Conservation (phyloP, 345 rosid genomes). For the Clarkia xantiana region DNA sequence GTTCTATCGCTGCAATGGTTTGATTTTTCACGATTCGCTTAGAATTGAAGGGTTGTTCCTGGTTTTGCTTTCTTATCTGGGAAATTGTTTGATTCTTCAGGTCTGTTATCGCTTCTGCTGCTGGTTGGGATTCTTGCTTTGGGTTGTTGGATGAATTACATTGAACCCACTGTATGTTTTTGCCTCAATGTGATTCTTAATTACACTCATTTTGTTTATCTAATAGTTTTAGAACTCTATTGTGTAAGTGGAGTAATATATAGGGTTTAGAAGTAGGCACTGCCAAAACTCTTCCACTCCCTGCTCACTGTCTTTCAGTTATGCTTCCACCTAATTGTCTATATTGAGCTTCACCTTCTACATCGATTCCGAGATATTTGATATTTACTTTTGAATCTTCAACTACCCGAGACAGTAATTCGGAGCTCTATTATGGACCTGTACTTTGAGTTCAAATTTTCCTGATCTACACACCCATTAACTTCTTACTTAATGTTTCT, state of each 20-base stretch:
- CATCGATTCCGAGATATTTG: too few relatives aligned
- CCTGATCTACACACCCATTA: too few relatives aligned
- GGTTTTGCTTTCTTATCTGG: neutral
- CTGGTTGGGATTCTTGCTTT: slow-evolving; percentile 46
- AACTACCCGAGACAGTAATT: too few relatives aligned
- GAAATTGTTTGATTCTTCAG: slow-evolving; percentile 13
- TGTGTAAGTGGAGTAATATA: neutral
- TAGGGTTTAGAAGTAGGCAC: neutral
- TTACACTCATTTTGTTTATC: neutral
- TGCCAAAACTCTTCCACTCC: too few relatives aligned
- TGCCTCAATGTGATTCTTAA: neutral
- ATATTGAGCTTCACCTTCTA: too few relatives aligned
- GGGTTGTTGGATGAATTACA: slow-evolving; percentile 35
- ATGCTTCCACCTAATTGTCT: too few relatives aligned
- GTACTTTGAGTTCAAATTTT: too few relatives aligned
- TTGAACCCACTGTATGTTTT: slow-evolving; percentile 47
- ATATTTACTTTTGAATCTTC: too few relatives aligned
- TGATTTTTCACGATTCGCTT: neutral
- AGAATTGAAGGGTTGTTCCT: slow-evolving; percentile 1
- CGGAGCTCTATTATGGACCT: too few relatives aligned
- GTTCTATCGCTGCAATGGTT: slow-evolving; percentile 69
- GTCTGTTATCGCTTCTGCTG: slow-evolving; percentile 39
- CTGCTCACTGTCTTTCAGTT: too few relatives aligned
- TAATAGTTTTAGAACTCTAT: neutral
- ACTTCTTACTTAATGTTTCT: too few relatives aligned